Percentiles rank a stretch among this genome's conserved stretches.
phyloP scores from a whole-genome alignment of 108 stramenopile species.

The Phaeodactylum tricornutum region DNA sequence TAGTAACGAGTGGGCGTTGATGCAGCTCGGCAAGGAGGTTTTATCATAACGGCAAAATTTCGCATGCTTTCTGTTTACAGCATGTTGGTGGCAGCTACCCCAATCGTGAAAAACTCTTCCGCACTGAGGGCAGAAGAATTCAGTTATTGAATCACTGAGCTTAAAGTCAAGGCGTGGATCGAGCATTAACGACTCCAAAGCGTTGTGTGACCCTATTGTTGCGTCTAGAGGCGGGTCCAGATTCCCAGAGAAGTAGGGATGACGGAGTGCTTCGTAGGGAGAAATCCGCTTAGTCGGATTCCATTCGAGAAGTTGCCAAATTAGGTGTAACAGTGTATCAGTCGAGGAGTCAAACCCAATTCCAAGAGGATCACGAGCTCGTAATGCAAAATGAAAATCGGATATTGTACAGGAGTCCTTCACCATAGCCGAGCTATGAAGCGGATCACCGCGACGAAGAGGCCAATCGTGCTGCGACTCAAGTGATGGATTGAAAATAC shows the following conservation, averaged over 20 bases:
- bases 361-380: conserved; percentile 70
- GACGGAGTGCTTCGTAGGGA: conserved; percentile 50
- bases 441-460: conserved; percentile 50
- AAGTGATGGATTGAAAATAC: conserved; percentile 54
- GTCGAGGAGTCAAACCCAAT: conserved; percentile 60
- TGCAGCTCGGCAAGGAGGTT: conserved; percentile 54
- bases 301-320: conserved; percentile 69
- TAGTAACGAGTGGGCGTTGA: conserved; percentile 82
- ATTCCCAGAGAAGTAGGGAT: conserved; percentile 60
- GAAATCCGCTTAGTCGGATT: conserved; percentile 64
- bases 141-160: conserved; percentile 19
- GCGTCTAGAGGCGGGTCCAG: conserved; percentile 1
- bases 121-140: conserved; percentile 72
- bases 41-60: conserved; percentile 75
- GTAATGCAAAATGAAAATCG: conserved; percentile 74
- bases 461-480: conserved; percentile 41
- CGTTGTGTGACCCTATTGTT: conserved; percentile 44
- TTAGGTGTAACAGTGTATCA: conserved; percentile 55
- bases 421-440: conserved; percentile 47
- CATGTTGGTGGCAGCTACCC: conserved; percentile 79
- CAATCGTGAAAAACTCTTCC: conserved; percentile 66
- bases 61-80: conserved; percentile 62
- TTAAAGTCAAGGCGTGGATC: conserved; percentile 59
- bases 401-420: conserved; percentile 38
- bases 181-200: conserved; percentile 52